Evolutionary conservation across 2,329 filamentous ascomycete species (phyloP), one percentile per base, ranked within the genome.

Genomic region (Aspergillus glaucus): DNA sequence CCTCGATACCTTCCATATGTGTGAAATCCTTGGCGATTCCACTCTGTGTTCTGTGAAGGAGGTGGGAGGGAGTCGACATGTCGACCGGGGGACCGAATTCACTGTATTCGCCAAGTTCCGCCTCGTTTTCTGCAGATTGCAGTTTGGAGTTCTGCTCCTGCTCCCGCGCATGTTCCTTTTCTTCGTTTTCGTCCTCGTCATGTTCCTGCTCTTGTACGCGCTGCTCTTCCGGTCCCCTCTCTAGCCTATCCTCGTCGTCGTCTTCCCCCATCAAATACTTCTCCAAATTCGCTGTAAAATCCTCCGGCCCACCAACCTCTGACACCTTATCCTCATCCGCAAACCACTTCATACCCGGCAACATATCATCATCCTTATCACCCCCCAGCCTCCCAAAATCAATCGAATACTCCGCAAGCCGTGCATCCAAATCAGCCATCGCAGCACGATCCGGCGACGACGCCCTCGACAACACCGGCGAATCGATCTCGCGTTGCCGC

Each of bases 51-150:
- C 67, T 52, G 45, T 63, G 65, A 45, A 71, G 52, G 7, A 73
- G 30, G 51, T 71, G 70, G 15, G 68, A 70, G 4, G 70, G 70
- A 0, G 70, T 73, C 1, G 70, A 73, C 64, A 72, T 72, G 47
- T 72, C 70, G 8, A 71, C 57, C 2, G 70, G 69, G 8, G 69
- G 68, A 2, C 65, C 69, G 39, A 71, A 70, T 56, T 72, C 69
- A 42, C 68, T 72, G 45, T 69, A 65, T 43, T 71, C 70, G 8
- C 57, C 64, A 6, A 67, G 55, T 6, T 65, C 63, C 2, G 53
- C 56, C 41, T 66, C 61, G 34, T 66, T 61, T 34, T 66, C 63
- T 4, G 47, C 56, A 4, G 61, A 52, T 44, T 65, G 63, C 30
- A 56, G 57, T 21, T 58, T 51, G 17, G 53, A 53, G 8, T 59